Conservation (phyloP, 75 land plant genomes). For the Pinus tabuliformis region DNA sequence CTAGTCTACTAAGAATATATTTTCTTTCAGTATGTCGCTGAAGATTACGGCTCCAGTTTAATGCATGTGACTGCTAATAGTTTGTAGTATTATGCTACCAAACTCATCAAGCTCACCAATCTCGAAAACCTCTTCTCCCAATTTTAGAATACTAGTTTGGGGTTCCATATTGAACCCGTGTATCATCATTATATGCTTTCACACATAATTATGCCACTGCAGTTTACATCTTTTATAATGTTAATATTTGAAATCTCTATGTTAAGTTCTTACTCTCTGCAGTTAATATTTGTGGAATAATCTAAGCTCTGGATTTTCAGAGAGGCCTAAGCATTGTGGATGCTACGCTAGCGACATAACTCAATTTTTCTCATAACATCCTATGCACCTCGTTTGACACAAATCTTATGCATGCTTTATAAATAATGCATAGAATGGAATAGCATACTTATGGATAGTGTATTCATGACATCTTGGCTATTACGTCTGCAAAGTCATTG, state of each 20-base stretch:
- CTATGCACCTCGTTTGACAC: background rate
- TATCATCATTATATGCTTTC: no score
- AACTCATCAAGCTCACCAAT: no score
- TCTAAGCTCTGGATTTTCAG: background rate
- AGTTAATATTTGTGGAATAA: background rate
- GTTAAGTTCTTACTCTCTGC: background rate
- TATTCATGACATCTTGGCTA: slow-evolving; percentile 50
- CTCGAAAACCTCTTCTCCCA: no score
- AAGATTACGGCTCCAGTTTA: no score
- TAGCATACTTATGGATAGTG: slow-evolving; percentile 43
- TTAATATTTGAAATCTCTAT: background rate
- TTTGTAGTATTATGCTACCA: no score
- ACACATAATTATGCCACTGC: no score
- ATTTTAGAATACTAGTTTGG: no score
- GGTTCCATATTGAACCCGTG: no score
- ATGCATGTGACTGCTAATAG: no score
- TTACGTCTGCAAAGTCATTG: slow-evolving; percentile 46
- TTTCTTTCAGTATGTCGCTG: no score
- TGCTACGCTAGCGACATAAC: background rate
- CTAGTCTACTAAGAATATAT: no score
- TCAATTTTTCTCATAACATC: background rate
- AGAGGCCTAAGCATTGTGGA: background rate
- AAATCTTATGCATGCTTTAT: background rate
- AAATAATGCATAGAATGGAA: background rate
- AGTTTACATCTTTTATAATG: background rate